Base-by-base conservation (phyloP, 495 filamentous ascomycete species). In the Penicillium cosmopolitanum region DNA sequence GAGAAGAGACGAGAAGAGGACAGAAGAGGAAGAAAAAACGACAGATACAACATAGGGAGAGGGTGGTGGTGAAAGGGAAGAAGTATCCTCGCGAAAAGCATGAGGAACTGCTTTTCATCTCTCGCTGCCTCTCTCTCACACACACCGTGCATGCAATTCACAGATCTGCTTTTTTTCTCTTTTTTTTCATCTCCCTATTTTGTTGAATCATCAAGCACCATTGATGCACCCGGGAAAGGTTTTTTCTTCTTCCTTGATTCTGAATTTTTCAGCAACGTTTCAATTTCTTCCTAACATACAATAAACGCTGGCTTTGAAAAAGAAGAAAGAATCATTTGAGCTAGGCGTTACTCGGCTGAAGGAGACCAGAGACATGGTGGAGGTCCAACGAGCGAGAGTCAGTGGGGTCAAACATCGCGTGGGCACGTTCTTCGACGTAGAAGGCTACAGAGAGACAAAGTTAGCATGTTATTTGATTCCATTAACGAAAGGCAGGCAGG, bases 381-480 rank as follows among this genome's bases (percentile, higher is more conserved):
- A 91, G 77, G 72, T 91, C 89, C 11, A 89, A 77, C 12, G 85
- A 89, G 47, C 87, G 81, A 4, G 85, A 87, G 63, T 92, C 81
- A 2, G 77, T 78, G 0, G 83, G 83, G 50, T 89, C 85, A 58
- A 90, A 92, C 25, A 69, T 53, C 18, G 79, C 74, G 25, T 68
- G 59, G 65, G 72, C 70, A 13, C 80, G 77, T 60, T 81, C 68
- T 69, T 82, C 75, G 40, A 83, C 74, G 62, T 68, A 77, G 47
- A 70, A 62, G 1, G 76, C 74, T 78, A 40, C 5, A 51, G 28
- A n/a, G n/a, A 46, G 4, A 7, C 34, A 21, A 44, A 12, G 34
- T 63, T 36, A 62, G 57, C 15, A 36, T 16, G 46, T 38, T 11
- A 36, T 16, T 50, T 38, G 36, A 9, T 25, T 23, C 11, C 25